phyloP scores from a whole-genome alignment of 1,284 basidiomycete genomes.

The Trichosporon inkin region DNA sequence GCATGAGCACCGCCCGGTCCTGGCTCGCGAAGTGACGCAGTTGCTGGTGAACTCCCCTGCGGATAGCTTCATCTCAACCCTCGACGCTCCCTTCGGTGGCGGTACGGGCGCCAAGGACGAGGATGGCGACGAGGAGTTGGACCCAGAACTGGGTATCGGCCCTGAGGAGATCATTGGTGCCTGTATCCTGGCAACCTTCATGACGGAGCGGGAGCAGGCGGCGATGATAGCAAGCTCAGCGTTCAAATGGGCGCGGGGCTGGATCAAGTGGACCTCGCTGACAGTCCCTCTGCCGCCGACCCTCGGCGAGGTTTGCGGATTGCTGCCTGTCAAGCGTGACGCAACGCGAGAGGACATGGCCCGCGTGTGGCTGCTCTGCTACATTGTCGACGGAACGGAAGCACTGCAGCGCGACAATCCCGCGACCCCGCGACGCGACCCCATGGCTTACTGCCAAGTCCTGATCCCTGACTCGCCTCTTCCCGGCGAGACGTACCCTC shows the following conservation, averaged over 20 bases:
- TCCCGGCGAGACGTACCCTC: conserved; percentile 16
- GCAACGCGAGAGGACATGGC: conserved; percentile 37
- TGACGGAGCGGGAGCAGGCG: conserved; percentile 32
- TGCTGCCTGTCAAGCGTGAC: conserved; percentile 37
- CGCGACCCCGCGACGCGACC: conserved; percentile 22
- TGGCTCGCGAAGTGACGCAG: conserved; percentile 33
- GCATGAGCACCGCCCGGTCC: conserved; percentile 22
- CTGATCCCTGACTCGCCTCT: conserved; percentile 24
- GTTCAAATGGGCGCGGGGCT: conserved; percentile 45
- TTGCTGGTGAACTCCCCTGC: conserved; percentile 38
- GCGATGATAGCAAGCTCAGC: conserved; percentile 35
- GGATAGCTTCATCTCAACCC: conserved; percentile 27
- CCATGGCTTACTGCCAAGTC: conserved; percentile 27
- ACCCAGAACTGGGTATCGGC: conserved; percentile 47
- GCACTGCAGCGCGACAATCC: conserved; percentile 26
- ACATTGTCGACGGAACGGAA: conserved; percentile 40
- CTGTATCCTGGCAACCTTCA: conserved; percentile 39
- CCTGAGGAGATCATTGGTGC: conserved; percentile 48
- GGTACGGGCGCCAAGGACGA: conserved; percentile 21
- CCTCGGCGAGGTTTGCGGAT: conserved; percentile 31
- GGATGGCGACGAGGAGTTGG: conserved; percentile 27
- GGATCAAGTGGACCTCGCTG: conserved; percentile 34
- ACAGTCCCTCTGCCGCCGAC: conserved; percentile 25
- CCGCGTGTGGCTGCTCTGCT: conserved; percentile 43
- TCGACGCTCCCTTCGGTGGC: conserved; percentile 20